Evolutionary conservation across 352 stramenopile species (phyloP).

Genomic region (Pythium grandisporangium): DNA sequence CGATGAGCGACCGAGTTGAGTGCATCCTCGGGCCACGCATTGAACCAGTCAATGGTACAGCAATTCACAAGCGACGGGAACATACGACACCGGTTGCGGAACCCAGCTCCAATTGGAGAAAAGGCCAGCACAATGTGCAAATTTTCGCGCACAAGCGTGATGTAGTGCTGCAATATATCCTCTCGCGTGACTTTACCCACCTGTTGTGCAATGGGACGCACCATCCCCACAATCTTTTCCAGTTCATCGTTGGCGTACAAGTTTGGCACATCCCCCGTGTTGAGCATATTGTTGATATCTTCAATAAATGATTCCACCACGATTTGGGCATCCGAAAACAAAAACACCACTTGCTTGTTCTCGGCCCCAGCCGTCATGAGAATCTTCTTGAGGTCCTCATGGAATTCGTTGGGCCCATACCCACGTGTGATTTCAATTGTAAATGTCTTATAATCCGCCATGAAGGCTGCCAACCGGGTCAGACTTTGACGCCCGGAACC

Average conservation of each 20-base stretch:
- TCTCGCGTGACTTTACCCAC: conserved; percentile 79
- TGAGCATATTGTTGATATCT: conserved; percentile 94
- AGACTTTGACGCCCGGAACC: conserved; percentile 87
- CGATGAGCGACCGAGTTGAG: conserved; percentile 87
- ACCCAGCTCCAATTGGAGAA: conserved; percentile 88
- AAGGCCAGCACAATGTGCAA: conserved; percentile 92
- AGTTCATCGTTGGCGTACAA: conserved; percentile 88
- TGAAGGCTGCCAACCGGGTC: conserved; percentile 86
- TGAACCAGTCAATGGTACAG: conserved; percentile 96
- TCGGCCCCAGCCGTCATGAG: conserved; percentile 84
- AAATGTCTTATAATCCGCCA: conserved; percentile 87
- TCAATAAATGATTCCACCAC: conserved; percentile 91
- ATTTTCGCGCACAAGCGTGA: conserved; percentile 90
- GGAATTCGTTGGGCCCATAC: conserved; percentile 87
- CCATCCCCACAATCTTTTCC: conserved; percentile 84
- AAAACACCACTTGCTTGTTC: conserved; percentile 85
- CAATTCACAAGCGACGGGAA: conserved; percentile 93
- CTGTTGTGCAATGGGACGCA: conserved; percentile 68
- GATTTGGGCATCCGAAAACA: conserved; percentile 93
- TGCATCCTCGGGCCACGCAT: conserved; percentile 92
- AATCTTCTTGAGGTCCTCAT: conserved; percentile 90
- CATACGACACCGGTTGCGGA: conserved; percentile 90
- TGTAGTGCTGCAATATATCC: conserved; percentile 81
- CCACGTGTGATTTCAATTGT: conserved; percentile 91
- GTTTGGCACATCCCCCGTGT: conserved; percentile 91